These are phyloP conservation scores for Chlorella sp. DNA, from an alignment of 139 green algal genomes.

Conservation along the genomic window DNA sequence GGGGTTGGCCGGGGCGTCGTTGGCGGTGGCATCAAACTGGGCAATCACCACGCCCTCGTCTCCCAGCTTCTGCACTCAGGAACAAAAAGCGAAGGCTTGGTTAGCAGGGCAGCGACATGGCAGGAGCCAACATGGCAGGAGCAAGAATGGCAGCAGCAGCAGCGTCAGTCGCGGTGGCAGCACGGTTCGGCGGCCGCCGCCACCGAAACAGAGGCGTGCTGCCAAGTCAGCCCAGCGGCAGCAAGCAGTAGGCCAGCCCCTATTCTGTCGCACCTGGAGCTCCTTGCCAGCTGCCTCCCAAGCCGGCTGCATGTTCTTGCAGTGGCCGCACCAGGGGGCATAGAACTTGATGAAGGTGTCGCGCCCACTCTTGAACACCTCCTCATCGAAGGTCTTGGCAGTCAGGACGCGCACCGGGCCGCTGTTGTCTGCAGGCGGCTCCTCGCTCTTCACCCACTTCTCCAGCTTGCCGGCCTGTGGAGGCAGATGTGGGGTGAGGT, in stretches of 20 bases:
- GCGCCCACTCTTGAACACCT: constrained; percentile 52
- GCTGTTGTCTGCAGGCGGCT: constrained; percentile 41
- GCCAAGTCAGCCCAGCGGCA: no score
- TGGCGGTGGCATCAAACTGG: constrained; percentile 63
- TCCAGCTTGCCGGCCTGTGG: constrained; percentile 36
- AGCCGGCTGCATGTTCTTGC: constrained; percentile 53
- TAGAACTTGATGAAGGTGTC: constrained; percentile 63
- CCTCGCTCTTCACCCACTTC: constrained; percentile 55
- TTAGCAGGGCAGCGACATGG: no score
- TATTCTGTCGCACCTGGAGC: not conserved
- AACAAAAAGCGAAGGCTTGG: no score
- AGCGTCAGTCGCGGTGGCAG: no score
- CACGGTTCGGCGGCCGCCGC: no score
- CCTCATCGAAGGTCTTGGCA: constrained; percentile 55
- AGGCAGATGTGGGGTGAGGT: not conserved
- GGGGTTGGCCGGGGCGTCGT: constrained; percentile 43
- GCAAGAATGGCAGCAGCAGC: no score
- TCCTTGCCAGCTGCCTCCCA: constrained; percentile 50
- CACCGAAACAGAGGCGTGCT: no score
- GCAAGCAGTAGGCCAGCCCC: no score
- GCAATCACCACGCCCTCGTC: constrained; percentile 54
- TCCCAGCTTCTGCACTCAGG: not conserved
- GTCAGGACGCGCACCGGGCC: constrained; percentile 51
- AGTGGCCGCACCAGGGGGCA: constrained; percentile 53
- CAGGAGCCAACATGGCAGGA: no score